Evolutionary conservation across 257 asterid genomes (phyloP), one percentile per base, ranked within the genome.

Genomic region (Cinchona pubescens): DNA sequence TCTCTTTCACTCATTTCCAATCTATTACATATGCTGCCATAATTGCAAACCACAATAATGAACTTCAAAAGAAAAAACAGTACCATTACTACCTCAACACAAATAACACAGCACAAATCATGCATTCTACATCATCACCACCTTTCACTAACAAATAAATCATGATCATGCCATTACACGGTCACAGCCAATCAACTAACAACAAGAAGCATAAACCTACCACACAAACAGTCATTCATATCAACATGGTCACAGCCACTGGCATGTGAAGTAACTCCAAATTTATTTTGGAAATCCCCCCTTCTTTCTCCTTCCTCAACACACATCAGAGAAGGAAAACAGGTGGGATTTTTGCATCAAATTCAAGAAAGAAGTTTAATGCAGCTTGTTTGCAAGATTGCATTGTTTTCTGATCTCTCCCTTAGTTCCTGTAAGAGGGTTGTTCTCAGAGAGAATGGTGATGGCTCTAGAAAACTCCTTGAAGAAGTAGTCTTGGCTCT

Each of bases 331-430:
- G n/a, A n/a, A n/a, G n/a, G n/a, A n/a, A n/a, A n/a, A n/a, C n/a
- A n/a, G n/a, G n/a, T n/a, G n/a, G n/a, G n/a, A n/a, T n/a, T n/a
- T n/a, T n/a, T n/a, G n/a, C n/a, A n/a, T n/a, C n/a, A n/a, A n/a
- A n/a, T n/a, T n/a, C n/a, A n/a, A n/a, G n/a, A n/a, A n/a, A n/a
- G n/a, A n/a, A 27, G 49, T 32, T 45, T 79, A 85, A 58, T 88
- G 92, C 56, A 86, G 88, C 88, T 93, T 93, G 82, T 93, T 93
- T 37, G 96, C 88, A 45, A 93, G 86, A 64, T 93, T 91, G 84
- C 98, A 93, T 60, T 91, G 93, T 81, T 83, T 90, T 46, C 97
- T 88, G 74, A 93, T 88, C 78, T 92, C 98, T 64, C 97, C 97
- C 82, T 89, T 89, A 0, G 88, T 81, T 27, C 98, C 98, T 1